These are phyloP conservation scores for Nakazawaea holstii DNA, from an alignment of 805 yeast species.

Conservation along the genomic window DNA sequence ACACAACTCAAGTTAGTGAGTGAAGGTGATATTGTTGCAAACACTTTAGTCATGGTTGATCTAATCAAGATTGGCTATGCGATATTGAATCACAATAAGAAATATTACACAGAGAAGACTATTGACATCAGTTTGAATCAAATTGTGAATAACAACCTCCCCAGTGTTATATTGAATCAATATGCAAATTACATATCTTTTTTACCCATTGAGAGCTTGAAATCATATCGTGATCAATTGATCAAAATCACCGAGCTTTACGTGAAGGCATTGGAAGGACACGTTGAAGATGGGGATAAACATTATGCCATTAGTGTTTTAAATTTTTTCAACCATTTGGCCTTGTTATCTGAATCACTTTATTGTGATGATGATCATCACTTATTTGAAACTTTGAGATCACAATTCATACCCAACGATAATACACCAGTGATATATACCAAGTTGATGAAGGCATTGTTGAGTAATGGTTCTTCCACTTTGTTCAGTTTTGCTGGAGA, in stretches of 20 bases:
- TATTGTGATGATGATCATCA: background rate
- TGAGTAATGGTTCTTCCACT: background rate
- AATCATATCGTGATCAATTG: background rate
- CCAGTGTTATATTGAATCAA: background rate
- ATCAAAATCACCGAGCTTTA: background rate
- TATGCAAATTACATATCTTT: constrained; percentile 8
- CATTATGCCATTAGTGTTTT: background rate
- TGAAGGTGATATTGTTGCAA: background rate
- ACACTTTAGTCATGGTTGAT: constrained; percentile 1
- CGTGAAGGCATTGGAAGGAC: background rate
- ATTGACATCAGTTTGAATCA: background rate
- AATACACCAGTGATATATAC: constrained; percentile 2
- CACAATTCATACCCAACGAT: background rate
- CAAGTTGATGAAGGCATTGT: background rate
- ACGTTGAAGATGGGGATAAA: background rate
- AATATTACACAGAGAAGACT: background rate
- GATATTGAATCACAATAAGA: background rate
- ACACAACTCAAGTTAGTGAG: background rate
- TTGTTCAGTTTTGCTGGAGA: background rate
- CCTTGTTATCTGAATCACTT: constrained; percentile 1
- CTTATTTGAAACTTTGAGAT: background rate
- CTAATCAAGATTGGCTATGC: constrained; percentile 5
- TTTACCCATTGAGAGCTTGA: background rate
- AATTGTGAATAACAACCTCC: background rate
- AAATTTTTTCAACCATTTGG: constrained; percentile 7